phyloP scores from a whole-genome alignment of 2,329 filamentous ascomycete species.

The Penicillium sp. region DNA sequence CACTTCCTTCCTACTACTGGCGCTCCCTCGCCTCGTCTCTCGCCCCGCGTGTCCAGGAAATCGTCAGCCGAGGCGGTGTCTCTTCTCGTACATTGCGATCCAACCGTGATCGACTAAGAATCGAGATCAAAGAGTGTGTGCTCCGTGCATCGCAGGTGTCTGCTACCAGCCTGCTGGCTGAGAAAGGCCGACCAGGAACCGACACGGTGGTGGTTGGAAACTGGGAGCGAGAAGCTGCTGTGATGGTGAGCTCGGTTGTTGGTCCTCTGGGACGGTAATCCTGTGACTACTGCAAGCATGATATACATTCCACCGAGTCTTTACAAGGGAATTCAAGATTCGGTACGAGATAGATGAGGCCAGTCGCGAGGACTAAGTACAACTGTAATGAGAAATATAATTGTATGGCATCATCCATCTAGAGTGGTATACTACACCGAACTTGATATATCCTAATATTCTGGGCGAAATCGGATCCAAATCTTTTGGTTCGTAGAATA shows the following conservation, averaged over 20 bases:
- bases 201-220: constrained; percentile 51
- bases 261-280: constrained; percentile 47
- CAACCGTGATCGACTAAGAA: constrained; percentile 71
- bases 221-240: constrained; percentile 90
- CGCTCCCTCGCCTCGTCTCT: constrained; percentile 78
- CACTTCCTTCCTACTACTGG: constrained; percentile 91
- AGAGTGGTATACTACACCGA: background rate
- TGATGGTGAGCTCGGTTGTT: constrained; percentile 87
- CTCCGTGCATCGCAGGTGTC: constrained; percentile 72
- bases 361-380: background rate
- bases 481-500: background rate
- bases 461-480: background rate
- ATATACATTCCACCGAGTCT: background rate
- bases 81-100: constrained; percentile 76
- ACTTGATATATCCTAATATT: background rate
- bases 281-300: background rate
- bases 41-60: constrained; percentile 76
- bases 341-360: background rate
- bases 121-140: constrained; percentile 81
- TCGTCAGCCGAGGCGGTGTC: constrained; percentile 77
- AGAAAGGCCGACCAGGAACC: constrained; percentile 45
- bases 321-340: background rate
- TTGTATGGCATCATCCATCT: background rate
- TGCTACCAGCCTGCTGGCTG: constrained; percentile 50
- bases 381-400: background rate